Percentiles rank a stretch among this genome's conserved stretches.
phyloP scores from a whole-genome alignment of 2,329 filamentous ascomycete species.

The Parascedosporium putredinis region DNA sequence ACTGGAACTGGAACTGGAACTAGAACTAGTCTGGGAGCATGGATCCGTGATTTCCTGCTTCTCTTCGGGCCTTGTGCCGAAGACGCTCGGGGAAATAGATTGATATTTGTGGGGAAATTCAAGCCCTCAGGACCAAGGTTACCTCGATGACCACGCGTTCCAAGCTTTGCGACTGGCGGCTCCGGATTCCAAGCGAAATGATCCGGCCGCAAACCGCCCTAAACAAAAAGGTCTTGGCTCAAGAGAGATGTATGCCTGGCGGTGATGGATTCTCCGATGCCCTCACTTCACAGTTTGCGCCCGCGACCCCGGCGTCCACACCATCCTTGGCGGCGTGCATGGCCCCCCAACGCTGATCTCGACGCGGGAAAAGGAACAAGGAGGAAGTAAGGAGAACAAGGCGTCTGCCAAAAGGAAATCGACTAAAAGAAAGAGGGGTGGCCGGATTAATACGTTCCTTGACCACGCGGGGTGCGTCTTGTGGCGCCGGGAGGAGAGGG shows the following conservation, averaged over 20 bases:
- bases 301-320: too few species aligned
- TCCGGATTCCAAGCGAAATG: not conserved
- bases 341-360: too few species aligned
- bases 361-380: too few species aligned
- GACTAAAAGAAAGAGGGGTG: too few species aligned
- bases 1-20: too few species aligned
- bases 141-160: not conserved
- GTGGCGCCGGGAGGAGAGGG: not conserved
- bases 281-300: too few species aligned
- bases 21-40: too few species aligned
- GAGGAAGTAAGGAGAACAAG: too few species aligned
- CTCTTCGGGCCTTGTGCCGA: constrained; percentile 4
- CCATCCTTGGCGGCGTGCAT: too few species aligned
- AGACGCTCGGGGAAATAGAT: not conserved
- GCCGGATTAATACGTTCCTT: not conserved
- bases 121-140: not conserved
- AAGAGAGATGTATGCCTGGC: too few species aligned
- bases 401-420: too few species aligned
- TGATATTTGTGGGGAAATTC: constrained; percentile 7
- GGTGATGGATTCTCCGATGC: not conserved
- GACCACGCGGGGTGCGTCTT: not conserved
- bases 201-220: not conserved
- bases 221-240: not conserved
- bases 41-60: not conserved
- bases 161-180: not conserved